Evolutionary conservation across 192 early-diverging fungal species (phyloP).

Genomic region (Martensiomyces pterosporus): DNA sequence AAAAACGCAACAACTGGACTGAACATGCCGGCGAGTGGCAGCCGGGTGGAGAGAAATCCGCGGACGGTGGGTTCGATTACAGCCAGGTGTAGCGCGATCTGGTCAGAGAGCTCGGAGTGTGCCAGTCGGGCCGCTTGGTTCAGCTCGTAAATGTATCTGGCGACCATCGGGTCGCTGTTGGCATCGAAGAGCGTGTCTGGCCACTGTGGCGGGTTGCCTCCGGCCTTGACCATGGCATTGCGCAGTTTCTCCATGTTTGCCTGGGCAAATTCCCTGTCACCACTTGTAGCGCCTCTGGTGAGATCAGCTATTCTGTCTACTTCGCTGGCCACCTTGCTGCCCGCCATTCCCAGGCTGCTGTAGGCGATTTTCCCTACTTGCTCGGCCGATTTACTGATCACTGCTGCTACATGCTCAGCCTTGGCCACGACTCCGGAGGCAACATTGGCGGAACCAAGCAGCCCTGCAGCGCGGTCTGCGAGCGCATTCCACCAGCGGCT

Average conservation of each 20-base stretch:
- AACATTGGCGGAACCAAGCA: conserved; percentile 11
- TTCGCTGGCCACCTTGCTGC: too few species aligned
- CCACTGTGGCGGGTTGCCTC: conserved; percentile 27
- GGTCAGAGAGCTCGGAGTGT: conserved; percentile 12
- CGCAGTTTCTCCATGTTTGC: conserved; percentile 20
- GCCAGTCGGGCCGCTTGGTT: conserved; percentile 23
- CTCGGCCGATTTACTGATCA: conserved; percentile 10
- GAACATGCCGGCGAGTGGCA: conserved; percentile 34
- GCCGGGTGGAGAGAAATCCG: conserved; percentile 9
- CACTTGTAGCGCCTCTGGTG: too few species aligned
- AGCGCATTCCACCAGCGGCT: conserved; percentile 44
- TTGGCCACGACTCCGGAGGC: conserved; percentile 9
- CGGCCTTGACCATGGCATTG: conserved; percentile 10
- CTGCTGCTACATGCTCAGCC: conserved; percentile 7
- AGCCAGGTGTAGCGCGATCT: conserved; percentile 18
- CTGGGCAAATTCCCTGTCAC: background rate
- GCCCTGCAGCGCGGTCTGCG: conserved; percentile 17
- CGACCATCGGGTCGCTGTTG: conserved; percentile 19
- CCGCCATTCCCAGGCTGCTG: too few species aligned
- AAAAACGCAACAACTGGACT: conserved; percentile 16
- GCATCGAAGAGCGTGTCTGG: conserved; percentile 31
- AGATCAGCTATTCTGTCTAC: too few species aligned
- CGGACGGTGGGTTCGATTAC: conserved; percentile 21
- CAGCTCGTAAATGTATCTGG: conserved; percentile 28
- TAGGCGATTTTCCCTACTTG: too few species aligned